A percentile compares a stretch with the other conserved stretches of the same genome.
These are phyloP conservation scores for Candida patagonica DNA, from an alignment of 805 yeast genomes.

Conservation along the genomic window DNA sequence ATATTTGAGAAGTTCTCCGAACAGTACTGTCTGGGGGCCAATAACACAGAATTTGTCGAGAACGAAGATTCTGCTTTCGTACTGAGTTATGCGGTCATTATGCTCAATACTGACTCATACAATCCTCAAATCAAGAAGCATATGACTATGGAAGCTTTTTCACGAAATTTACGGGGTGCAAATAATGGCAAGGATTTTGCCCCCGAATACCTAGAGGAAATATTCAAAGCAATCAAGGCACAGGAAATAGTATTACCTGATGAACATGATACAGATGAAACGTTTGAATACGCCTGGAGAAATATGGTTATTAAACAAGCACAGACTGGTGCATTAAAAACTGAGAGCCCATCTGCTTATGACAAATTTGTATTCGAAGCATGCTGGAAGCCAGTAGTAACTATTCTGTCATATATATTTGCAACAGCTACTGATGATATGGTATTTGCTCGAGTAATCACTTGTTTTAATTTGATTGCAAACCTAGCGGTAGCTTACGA, in stretches of 20 bases:
- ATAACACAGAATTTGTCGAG: conserved; percentile 39
- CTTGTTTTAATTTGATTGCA: conserved; percentile 81
- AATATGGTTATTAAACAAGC: conserved; percentile 23
- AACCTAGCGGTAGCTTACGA: conserved; percentile 60
- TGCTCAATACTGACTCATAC: conserved; percentile 90
- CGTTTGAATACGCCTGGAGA: conserved; percentile 71
- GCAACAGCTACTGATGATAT: conserved; percentile 86
- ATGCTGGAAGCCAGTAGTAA: conserved; percentile 54
- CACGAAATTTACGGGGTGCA: conserved; percentile 70
- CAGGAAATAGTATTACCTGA: conserved; percentile 96
- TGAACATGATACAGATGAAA: conserved; percentile 86
- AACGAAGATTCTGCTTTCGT: conserved; percentile 83
- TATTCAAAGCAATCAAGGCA: conserved; percentile 69
- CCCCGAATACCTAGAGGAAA: conserved; percentile 71
- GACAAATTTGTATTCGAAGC: conserved; percentile 64
- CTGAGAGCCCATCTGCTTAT: conserved; percentile 33
- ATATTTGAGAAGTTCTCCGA: conserved; percentile 80
- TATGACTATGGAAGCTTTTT: conserved; percentile 80
- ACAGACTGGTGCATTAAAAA: conserved; percentile 16
- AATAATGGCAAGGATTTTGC: conserved; percentile 69
- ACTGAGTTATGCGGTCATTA: conserved; percentile 80
- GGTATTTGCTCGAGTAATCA: conserved; percentile 74
- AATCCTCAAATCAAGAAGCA: conserved; percentile 87
- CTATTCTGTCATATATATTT: conserved; percentile 68
- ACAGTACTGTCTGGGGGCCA: conserved; percentile 62